phyloP scores from a whole-genome alignment of 805 yeast species.

The Candida ulmi region DNA sequence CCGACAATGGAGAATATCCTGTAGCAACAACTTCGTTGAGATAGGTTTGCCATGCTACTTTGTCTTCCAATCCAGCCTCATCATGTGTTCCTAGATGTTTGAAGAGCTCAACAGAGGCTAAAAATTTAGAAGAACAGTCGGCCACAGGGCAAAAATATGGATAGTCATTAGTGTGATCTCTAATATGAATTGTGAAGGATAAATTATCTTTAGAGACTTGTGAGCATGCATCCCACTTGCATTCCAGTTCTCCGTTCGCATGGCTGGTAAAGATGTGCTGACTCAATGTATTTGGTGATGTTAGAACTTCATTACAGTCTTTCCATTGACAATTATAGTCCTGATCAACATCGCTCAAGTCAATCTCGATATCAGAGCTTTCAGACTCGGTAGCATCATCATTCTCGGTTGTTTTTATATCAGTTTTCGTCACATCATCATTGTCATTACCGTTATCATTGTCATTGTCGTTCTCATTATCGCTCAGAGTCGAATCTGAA shows the following conservation, averaged over 20 bases:
- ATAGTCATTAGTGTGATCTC: constrained; percentile 62
- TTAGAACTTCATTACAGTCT: background rate
- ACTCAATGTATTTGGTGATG: constrained; percentile 3
- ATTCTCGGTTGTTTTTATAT: background rate
- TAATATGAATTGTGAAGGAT: constrained; percentile 56
- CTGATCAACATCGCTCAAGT: background rate
- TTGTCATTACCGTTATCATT: background rate
- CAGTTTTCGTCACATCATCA: background rate
- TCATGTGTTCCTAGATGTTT: constrained; percentile 61
- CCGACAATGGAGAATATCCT: background rate
- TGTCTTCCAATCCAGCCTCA: constrained; percentile 1
- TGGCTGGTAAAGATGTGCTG: constrained; percentile 9
- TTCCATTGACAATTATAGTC: constrained; percentile 12
- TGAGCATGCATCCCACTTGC: constrained; percentile 60
- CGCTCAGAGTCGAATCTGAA: background rate
- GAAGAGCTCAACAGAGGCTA: constrained; percentile 55
- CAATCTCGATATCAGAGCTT: constrained; percentile 1
- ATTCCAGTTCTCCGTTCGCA: constrained; percentile 15
- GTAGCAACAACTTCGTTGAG: constrained; percentile 7
- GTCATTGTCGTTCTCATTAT: background rate
- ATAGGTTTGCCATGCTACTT: constrained; percentile 12
- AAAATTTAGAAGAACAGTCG: constrained; percentile 57
- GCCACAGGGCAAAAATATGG: constrained; percentile 63
- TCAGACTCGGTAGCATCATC: constrained; percentile 1
- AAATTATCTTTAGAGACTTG: constrained; percentile 47